These are phyloP conservation scores for Aureobasidium mangrovei DNA, from an alignment of 2,329 filamentous ascomycete species.

Conservation along the genomic window DNA sequence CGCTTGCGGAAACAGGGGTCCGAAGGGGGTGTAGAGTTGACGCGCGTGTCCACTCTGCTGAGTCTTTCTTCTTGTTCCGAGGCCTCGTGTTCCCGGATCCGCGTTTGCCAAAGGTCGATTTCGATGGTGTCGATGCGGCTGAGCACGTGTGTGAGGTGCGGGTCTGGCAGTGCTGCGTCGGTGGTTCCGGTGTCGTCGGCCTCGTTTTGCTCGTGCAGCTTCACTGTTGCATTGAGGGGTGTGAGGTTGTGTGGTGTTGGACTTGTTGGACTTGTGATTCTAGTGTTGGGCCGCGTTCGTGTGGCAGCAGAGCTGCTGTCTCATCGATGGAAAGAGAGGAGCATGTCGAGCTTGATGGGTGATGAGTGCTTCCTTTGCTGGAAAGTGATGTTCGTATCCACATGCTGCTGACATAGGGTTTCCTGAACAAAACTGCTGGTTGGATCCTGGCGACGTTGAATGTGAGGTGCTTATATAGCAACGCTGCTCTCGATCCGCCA, in stretches of 20 bases:
- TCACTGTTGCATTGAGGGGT: background rate
- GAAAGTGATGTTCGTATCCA: background rate
- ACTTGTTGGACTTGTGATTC: background rate
- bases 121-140: slow-evolving; percentile 7
- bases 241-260: background rate
- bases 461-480: background rate
- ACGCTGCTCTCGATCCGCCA: background rate
- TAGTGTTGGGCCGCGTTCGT: background rate
- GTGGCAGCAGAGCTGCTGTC: background rate
- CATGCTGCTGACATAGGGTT: background rate
- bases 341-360: background rate
- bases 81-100: background rate
- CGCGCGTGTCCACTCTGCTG: slow-evolving; percentile 3
- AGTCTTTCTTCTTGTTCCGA: background rate
- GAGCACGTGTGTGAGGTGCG: background rate
- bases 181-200: background rate
- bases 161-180: background rate
- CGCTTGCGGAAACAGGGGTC: too few relatives aligned
- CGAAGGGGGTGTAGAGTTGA: background rate
- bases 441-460: background rate
- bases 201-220: background rate
- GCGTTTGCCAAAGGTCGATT: slow-evolving; percentile 1
- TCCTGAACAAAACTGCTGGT: too few relatives aligned
- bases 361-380: background rate
- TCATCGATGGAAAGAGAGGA: background rate